Evolutionary conservation across 352 stramenopile genomes (phyloP).

Genomic region (Phytophthora hibernalis): DNA sequence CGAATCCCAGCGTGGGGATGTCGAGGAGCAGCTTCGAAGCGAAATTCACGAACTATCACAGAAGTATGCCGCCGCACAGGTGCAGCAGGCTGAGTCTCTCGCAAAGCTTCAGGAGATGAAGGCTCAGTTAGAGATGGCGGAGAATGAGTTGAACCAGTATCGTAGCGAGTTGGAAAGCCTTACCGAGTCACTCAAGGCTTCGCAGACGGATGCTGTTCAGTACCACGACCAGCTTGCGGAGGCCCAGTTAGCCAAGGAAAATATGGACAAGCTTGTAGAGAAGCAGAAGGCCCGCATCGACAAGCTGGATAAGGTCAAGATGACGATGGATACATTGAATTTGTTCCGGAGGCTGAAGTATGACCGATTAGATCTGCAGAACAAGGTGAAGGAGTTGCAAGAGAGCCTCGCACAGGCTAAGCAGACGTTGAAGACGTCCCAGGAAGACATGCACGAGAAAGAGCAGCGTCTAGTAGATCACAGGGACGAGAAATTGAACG

Average conservation of each 20-base stretch:
- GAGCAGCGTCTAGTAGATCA: constrained; percentile 30
- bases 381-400: constrained; percentile 48
- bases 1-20: constrained; percentile 30
- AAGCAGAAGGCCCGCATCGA: constrained; percentile 72
- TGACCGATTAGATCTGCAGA: constrained; percentile 57
- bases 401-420: constrained; percentile 38
- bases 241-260: constrained; percentile 49
- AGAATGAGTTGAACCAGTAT: constrained; percentile 56
- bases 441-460: constrained; percentile 27
- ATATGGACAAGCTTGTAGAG: constrained; percentile 52
- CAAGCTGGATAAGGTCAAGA: constrained; percentile 86
- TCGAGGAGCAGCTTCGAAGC: constrained; percentile 40
- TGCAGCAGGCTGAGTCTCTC: constrained; percentile 30
- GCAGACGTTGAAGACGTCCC: constrained; percentile 17
- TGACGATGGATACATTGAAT: constrained; percentile 77
- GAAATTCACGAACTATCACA: constrained; percentile 37
- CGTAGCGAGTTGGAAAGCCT: constrained; percentile 61
- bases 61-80: constrained; percentile 34
- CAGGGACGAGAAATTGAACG: constrained; percentile 54
- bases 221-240: constrained; percentile 61
- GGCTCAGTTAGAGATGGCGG: constrained; percentile 53
- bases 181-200: constrained; percentile 57
- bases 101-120: constrained; percentile 49
- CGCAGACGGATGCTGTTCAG: constrained; percentile 59
- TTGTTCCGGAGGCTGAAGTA: constrained; percentile 76